Evolutionary conservation across 2,329 filamentous ascomycete species (phyloP), one percentile per base, ranked within the genome.

Genomic region (Boeremia lycopersici): DNA sequence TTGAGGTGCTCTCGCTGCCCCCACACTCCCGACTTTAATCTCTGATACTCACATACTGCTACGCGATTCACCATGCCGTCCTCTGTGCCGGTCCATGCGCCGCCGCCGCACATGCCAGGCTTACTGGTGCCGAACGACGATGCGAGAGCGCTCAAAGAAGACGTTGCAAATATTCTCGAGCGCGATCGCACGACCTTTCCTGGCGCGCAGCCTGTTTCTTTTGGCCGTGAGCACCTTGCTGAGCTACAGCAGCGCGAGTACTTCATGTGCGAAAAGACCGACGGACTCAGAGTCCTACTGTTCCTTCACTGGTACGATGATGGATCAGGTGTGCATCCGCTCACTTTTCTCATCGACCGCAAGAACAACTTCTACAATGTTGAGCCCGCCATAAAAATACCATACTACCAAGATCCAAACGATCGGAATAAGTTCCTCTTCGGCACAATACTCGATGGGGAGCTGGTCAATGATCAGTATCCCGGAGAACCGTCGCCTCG

Each of bases 241-340:
- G 92, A 96, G 77, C 83, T 99, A 31, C 86, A 88, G 58, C 82
- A 83, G 54, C 82, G 89, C 70, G 95, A 98, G 76, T 99, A 98
- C 79, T 99, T 93, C 73, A 89, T 99, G 61, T 97, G 93, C 81
- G 95, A 99, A 77, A 99, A 99, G 79, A 96, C 93, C 1, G 95
- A 99, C 72, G 95, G 95, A 49, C 91, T 98, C 60, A 87, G 95
- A 60, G 97, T 96, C 74, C 84, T 99, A n/a, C 85, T 99, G 61
- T 98, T 96, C 80, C 86, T 95, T 62, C 91, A 90, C 45, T 88
- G 89, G 70, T 79, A 80, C 23, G 82, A 86, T 36, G 73, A 58
- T 13, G 55, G 44, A 2, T 49, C 40, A 9, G 57, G 47, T 15
- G 50, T 68, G 38, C 63, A 68, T 35, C 70, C 72, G 17, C 84